Conservation (phyloP, 176 grass and related monocot species). For the Carex littledalei region DNA sequence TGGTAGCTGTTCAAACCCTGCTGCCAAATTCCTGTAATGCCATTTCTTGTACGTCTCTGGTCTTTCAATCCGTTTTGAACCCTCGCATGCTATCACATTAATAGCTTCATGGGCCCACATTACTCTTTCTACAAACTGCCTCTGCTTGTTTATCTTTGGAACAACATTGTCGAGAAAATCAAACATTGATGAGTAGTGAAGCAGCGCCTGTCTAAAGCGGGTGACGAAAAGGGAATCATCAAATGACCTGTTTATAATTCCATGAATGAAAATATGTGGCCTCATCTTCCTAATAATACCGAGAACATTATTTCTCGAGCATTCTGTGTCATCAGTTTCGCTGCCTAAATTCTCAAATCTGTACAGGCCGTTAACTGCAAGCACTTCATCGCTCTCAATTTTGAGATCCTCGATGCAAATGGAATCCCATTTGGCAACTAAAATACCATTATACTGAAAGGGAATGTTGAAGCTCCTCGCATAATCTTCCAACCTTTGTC, state of each 20-base stretch:
- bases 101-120: slow-evolving; percentile 23
- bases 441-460: slow-evolving; percentile 26
- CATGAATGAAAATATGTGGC: slow-evolving; percentile 30
- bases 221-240: slow-evolving; percentile 21
- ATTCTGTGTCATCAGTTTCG: slow-evolving; percentile 11
- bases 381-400: slow-evolving; percentile 22
- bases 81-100: slow-evolving; percentile 35
- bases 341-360: slow-evolving; percentile 17
- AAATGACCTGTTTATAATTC: slow-evolving; percentile 28
- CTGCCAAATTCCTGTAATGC: slow-evolving; percentile 25
- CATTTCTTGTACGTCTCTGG: slow-evolving; percentile 35
- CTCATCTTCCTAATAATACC: slow-evolving; percentile 31
- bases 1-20: slow-evolving; percentile 21
- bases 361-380: slow-evolving; percentile 25
- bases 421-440: slow-evolving; percentile 22
- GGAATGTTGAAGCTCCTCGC: slow-evolving; percentile 25
- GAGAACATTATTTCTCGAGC: slow-evolving; percentile 21
- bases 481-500: slow-evolving; percentile 25
- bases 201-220: slow-evolving; percentile 22
- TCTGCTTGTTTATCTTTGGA: slow-evolving; percentile 21
- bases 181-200: slow-evolving; percentile 31
- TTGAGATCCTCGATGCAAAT: slow-evolving; percentile 29
- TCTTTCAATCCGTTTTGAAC: slow-evolving; percentile 27
- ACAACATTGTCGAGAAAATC: slow-evolving; percentile 23
- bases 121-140: slow-evolving; percentile 23